Evolutionary conservation across 139 green algal species (phyloP), one percentile per base, ranked within the genome.

Genomic region (Chlamydomonas sp.): DNA sequence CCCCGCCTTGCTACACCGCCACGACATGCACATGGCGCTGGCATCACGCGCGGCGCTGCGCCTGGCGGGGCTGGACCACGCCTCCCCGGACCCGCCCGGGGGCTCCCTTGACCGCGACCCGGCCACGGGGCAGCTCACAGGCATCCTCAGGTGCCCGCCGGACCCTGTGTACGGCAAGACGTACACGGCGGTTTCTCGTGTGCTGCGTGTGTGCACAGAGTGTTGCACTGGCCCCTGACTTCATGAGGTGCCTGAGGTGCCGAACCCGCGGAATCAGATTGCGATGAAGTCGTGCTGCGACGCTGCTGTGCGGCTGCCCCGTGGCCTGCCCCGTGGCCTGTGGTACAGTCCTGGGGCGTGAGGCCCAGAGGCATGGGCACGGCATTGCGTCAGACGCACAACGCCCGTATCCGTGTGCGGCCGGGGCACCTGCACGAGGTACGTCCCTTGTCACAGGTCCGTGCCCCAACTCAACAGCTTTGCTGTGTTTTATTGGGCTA

Each of bases 1-100:
- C 14, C 93, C 90, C 5, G 92, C 81, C 5, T 79, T 93, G 16
- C 88, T 97, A 12, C 63, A 80, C 6, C 91, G 95, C 31, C 93
- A 92, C 84, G 95, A 97, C 72, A 57, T 79, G 59, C 95, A 97
- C 93, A 92, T 94, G 86, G 95, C 71, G 0, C 77, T 96, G 7
- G 92, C 89, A 69, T 96, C 94, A 85, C 87, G 31, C 14, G 81
- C 77, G 2, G 95, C 94, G 0, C 88, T 97, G 80, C 63, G 57
- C 90, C 31, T 1, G 85, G 89, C 20, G 82, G 10, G 10, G 7
- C 3, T 86, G 10, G 18, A 61, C 14, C 5, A 60, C 1, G 67
- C 64, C 14, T 17, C 71, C 1, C 57, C 31, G 5, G 71, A 86
- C 64, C 72, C 80, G 15, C 10, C 18, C 3, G 77, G 85, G 18